phyloP scores from a whole-genome alignment of 75 land plant species.

The Chamaecyparis obtusa region DNA sequence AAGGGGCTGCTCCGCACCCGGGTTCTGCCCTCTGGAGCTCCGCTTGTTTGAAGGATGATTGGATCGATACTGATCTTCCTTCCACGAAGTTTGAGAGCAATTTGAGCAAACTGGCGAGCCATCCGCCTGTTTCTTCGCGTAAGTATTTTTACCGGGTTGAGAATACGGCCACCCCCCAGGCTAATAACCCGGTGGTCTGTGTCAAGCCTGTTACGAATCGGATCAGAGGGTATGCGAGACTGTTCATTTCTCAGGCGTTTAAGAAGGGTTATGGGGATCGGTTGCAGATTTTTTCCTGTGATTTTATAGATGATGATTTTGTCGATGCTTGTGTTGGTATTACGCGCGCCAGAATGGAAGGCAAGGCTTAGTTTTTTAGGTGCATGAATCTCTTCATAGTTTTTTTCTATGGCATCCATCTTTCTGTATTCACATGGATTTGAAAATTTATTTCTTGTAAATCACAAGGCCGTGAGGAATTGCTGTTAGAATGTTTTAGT shows the following conservation, averaged over 20 bases:
- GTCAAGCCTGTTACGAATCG: constrained; percentile 76
- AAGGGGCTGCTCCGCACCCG: constrained; percentile 49
- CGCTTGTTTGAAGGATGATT: constrained; percentile 65
- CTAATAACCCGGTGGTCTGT: constrained; percentile 67
- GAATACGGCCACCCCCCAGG: constrained; percentile 87
- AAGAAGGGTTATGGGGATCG: constrained; percentile 53
- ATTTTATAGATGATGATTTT: constrained; percentile 81
- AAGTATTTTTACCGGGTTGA: constrained; percentile 90
- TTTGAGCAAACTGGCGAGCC: constrained; percentile 55
- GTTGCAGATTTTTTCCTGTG: constrained; percentile 83
- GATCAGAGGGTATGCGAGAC: constrained; percentile 62
- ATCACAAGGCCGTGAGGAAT: no score
- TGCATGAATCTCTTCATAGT: no score
- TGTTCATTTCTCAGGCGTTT: constrained; percentile 74
- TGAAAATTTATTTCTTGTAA: no score
- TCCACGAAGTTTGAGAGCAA: constrained; percentile 78
- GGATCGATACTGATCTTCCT: constrained; percentile 93
- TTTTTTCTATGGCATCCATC: no score
- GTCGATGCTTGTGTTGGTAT: constrained; percentile 86
- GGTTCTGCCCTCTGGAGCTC: constrained; percentile 67
- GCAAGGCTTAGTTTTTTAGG: no score
- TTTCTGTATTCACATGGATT: no score
- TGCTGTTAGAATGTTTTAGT: no score
- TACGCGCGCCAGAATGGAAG: constrained; percentile 50
- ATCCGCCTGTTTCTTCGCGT: constrained; percentile 50